A percentile compares a stretch with the other conserved stretches of the same genome.
Conservation (phyloP, 495 filamentous ascomycete species). For the Hypoxylon subgilvum region DNA sequence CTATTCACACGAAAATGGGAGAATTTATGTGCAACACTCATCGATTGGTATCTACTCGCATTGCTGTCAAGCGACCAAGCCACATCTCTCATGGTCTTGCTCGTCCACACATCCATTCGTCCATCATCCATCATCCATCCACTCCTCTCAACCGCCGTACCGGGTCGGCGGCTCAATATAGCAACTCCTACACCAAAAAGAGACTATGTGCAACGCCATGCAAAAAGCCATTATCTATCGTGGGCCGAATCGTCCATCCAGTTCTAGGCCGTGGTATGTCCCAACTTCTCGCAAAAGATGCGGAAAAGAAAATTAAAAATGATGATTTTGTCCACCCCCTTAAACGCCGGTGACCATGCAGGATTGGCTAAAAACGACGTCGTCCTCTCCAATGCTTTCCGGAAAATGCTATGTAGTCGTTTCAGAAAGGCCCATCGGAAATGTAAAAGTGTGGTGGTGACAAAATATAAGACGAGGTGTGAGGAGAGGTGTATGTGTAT, state of each 20-base stretch:
- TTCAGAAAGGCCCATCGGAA: neutral
- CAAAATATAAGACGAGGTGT: too few species aligned
- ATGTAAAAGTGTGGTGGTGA: neutral
- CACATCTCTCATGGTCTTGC: too few species aligned
- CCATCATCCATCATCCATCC: too few species aligned
- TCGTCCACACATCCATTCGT: too few species aligned
- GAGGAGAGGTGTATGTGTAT: too few species aligned
- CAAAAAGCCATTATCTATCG: neutral
- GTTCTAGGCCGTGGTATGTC: too few species aligned
- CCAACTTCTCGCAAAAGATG: neutral
- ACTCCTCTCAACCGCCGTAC: too few species aligned
- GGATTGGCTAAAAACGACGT: neutral
- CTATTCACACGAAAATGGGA: too few species aligned
- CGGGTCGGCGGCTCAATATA: too few species aligned
- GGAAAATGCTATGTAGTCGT: conserved; percentile 1
- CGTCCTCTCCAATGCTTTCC: conserved; percentile 12
- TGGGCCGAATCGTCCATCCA: too few species aligned
- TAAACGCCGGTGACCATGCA: conserved; percentile 8
- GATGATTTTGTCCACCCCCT: conserved; percentile 4
- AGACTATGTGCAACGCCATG: neutral
- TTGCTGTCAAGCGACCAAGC: neutral
- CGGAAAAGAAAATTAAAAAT: conserved; percentile 1
- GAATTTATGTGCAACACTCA: too few species aligned
- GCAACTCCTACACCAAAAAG: too few species aligned
- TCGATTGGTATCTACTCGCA: neutral